Evolutionary conservation across 1,284 basidiomycete species (phyloP), one percentile per base, ranked within the genome.

Genomic region (Ustilago lituana): DNA sequence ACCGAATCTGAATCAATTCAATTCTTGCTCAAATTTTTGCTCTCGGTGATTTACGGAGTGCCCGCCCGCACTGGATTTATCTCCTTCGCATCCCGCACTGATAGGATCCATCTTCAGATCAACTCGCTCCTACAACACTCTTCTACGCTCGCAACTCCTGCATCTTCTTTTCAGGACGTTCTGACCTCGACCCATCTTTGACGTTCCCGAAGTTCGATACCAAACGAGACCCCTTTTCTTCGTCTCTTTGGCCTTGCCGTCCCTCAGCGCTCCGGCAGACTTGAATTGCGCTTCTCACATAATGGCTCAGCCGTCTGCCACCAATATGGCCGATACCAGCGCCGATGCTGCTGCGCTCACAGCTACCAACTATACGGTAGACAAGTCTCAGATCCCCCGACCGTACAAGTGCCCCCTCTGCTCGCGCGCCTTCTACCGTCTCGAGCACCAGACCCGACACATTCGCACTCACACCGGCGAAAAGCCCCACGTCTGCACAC

Each of bases 401-500:
- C 79, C 79, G 0, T 81, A 81, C 76, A 81, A 81, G 56, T 81
- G 79, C 45, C 78, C 79, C 6, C 67, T 81, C 45, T 81, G 79
- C 52, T 72, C 78, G 15, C 71, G 79, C 19, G 79, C 79, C 15
- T 81, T 81, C 48, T 80, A 81, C 47, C 75, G 79, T 41, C 66
- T 79, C 41, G 78, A 79, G 57, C 76, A 80, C 47, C 83, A 98
- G 91, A 98, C 94, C 19, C 90, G 95, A 57, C 95, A 98, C 82
- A 95, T 98, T 55, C 91, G 95, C 57, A 98, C 94, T 0, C 95
- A 98, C 83, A 98, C 95, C 0, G 95, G 95, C 74, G 95, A 98
- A 83, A 97, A 96, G 80, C 95, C 95, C 1, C 97, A 97, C 81
- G 87, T 89, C 29, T 98, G 95, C 86, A 91, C 89, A 1, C 93